These are phyloP conservation scores for Astraeus odoratus DNA, from an alignment of 768 basidiomycete species.

Conservation along the genomic window DNA sequence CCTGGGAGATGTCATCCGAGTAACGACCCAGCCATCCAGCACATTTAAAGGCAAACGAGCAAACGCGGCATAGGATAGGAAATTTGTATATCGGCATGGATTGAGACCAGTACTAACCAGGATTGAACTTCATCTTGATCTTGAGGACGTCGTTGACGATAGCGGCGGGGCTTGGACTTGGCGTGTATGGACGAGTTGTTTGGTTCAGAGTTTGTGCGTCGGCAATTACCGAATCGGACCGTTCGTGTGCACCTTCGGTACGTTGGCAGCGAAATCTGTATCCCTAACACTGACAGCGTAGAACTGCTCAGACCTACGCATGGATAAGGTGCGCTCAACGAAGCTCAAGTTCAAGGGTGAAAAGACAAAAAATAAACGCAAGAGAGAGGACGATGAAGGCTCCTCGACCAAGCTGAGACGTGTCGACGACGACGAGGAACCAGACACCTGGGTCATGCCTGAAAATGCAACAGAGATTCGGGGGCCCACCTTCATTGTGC, in stretches of 20 bases:
- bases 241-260: not conserved
- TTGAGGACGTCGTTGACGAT: slow-evolving; percentile 56
- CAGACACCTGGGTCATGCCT: slow-evolving; percentile 76
- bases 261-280: too few species aligned
- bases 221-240: slow-evolving; percentile 19
- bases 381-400: slow-evolving; percentile 46
- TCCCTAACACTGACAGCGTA: too few species aligned
- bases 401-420: slow-evolving; percentile 39
- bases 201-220: slow-evolving; percentile 31
- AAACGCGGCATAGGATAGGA: slow-evolving; percentile 17
- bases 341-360: slow-evolving; percentile 90
- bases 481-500: slow-evolving; percentile 81
- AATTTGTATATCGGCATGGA: slow-evolving; percentile 13
- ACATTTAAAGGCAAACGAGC: slow-evolving; percentile 25
- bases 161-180: slow-evolving; percentile 27
- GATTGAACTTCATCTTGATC: slow-evolving; percentile 75
- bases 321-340: slow-evolving; percentile 53
- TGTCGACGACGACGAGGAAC: slow-evolving; percentile 53
- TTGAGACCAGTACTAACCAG: slow-evolving; percentile 51
- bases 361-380: slow-evolving; percentile 77
- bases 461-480: slow-evolving; percentile 68
- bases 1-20: slow-evolving; percentile 36
- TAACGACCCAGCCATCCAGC: slow-evolving; percentile 47
- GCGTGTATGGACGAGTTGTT: slow-evolving; percentile 20
- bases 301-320: slow-evolving; percentile 22